Base-by-base conservation (phyloP, 257 asterid species). In the Solanum sejunctum region DNA sequence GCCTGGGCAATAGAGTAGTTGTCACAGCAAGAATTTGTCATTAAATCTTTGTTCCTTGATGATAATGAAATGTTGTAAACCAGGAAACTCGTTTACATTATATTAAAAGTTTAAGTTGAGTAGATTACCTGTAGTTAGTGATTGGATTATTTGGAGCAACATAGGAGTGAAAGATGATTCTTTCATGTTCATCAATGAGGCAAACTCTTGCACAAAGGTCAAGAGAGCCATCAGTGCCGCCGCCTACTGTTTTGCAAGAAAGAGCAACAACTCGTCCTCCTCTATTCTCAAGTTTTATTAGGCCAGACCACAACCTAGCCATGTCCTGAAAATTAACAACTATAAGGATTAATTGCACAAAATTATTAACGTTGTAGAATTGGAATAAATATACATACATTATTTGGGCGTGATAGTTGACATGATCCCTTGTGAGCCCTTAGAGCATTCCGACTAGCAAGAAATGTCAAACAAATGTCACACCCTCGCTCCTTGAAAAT, bases 201-300 rank as follows among this genome's bases (percentile, higher is more conserved):
- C 98, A 96, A 61, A 96, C 91, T 88, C 98, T 90, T 26, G 93
- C 98, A 79, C 99, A 96, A 84, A 94, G 91, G 87, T 94, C 98
- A 47, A 93, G 83, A 43, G 98, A 90, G 49, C 98, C 98, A 88
- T 96, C 98, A 26, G 89, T 92, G 78, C 99, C 99, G 18, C 99
- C 99, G 0, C 98, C 98, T 2, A 96, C 98, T 94, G 92, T 96
- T 88, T 92, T 96, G 91, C 99, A 94, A 57, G 97, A 95, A 57
- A 96, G 90, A 52, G 99, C 90, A 84, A 92, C 97, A 80, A 86
- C 94, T 88, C 86, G 93, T 63, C 89, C 95, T 85, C 93, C 87
- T 47, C 85, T 88, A 70, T 89, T 91, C 23, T 92, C 98, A 17
- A 87, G 90, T 87, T 93, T 92, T 87, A 92, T 92, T 87, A 93